Evolutionary conservation across 768 basidiomycete genomes (phyloP).

Genomic region (Mycena amicta): DNA sequence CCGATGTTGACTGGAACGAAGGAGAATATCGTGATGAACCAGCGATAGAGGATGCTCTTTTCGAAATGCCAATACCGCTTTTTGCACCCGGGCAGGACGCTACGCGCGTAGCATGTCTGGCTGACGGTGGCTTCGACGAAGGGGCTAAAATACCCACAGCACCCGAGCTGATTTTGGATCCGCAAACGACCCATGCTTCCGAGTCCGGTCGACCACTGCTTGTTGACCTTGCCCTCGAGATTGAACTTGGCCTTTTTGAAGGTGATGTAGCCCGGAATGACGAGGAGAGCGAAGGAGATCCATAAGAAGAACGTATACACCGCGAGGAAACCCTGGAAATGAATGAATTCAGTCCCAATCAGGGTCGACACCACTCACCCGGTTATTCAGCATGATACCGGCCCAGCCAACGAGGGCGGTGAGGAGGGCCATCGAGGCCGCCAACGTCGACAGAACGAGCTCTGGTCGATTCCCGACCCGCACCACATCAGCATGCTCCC

Average conservation of each 20-base stretch:
- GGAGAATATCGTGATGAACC: slow-evolving; percentile 57
- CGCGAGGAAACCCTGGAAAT: slow-evolving; percentile 70
- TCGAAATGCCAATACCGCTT: slow-evolving; percentile 52
- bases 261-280: slow-evolving; percentile 64
- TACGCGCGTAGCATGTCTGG: slow-evolving; percentile 62
- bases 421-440: slow-evolving; percentile 48
- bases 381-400: slow-evolving; percentile 85
- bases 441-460: slow-evolving; percentile 59
- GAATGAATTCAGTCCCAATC: slow-evolving; percentile 64
- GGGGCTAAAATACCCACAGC: slow-evolving; percentile 69
- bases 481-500: slow-evolving; percentile 57
- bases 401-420: slow-evolving; percentile 79
- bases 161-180: slow-evolving; percentile 61
- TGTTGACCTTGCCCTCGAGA: slow-evolving; percentile 67
- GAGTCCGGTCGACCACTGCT: slow-evolving; percentile 58
- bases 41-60: slow-evolving; percentile 46
- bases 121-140: slow-evolving; percentile 67
- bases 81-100: slow-evolving; percentile 64
- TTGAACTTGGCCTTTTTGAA: slow-evolving; percentile 67
- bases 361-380: slow-evolving; percentile 52
- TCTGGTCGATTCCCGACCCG: slow-evolving; percentile 57
- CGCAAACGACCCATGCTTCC: slow-evolving; percentile 51
- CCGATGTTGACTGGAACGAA: slow-evolving; percentile 58
- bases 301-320: slow-evolving; percentile 64
- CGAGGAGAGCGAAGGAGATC: slow-evolving; percentile 59